Evolutionary conservation across 1,284 basidiomycete species (phyloP), one percentile per base, ranked within the genome.

Genomic region (Ustilago cynodontis): DNA sequence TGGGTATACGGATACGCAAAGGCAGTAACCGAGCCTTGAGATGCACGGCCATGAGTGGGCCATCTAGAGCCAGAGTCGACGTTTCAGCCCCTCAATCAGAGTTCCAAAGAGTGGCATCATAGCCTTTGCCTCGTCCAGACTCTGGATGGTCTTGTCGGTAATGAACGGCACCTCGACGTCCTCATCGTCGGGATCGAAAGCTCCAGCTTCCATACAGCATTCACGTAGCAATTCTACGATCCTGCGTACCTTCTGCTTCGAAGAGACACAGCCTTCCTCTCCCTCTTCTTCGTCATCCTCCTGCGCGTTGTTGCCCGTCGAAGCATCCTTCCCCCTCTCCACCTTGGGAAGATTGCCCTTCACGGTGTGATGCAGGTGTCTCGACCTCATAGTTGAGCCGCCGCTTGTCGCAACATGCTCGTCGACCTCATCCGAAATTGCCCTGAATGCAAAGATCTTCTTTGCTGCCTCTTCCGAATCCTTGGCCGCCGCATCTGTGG

Each of bases 231-330:
- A 39, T 91, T 91, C 8, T 93, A 98, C 85, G 90, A 92, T 16
- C 93, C 92, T 89, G 90, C 91, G 74, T 95, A 98, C 84, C 92
- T 95, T 75, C 88, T 95, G 31, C 94, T 65, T 49, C 14, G 62
- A 68, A 1, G 68, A 52, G 16, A 59, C 29, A 26, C 49, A 39
- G 33, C 70, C 64, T 37, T 57, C 63, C 20, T 65, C 59, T 5
- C 39, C 56, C 1, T 65, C 58, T 14, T 62, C 59, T 1, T 62
- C 62, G 8, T 74, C 71, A 3, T 50, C 41, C 3, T n/a, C 24
- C 2, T 41, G 20, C 37, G 35, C 35, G 24, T 16, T 47, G 18
- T 9, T 55, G 13, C 22, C 52, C 26, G 20, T 24, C 1, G 51
- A 53, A 18, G 54, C 22, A 5, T 11, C 13, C 3, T 45, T 26